Conservation (phyloP, 306 rosid species). For the Rosa chinensis region DNA sequence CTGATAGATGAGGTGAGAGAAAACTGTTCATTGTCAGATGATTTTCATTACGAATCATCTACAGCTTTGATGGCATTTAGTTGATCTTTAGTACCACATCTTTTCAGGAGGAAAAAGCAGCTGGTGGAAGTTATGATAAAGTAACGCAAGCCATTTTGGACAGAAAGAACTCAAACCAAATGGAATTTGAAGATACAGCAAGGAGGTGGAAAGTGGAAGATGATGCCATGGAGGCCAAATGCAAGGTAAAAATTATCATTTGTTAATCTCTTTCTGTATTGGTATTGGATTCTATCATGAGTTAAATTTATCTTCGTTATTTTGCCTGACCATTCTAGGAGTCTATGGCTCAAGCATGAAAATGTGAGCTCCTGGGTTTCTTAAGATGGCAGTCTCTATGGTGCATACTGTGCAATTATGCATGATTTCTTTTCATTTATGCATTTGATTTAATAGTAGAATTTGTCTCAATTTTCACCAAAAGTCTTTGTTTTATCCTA, state of each 20-base stretch:
- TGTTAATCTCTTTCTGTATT: background rate
- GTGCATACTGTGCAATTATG: background rate
- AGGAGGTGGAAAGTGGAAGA: conserved; percentile 48
- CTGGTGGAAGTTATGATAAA: conserved; percentile 24
- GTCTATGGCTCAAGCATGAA: background rate
- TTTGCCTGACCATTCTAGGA: background rate
- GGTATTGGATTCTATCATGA: background rate
- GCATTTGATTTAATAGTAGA: background rate
- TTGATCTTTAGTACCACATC: conserved; percentile 8
- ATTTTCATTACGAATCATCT: background rate
- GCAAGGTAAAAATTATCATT: conserved; percentile 41
- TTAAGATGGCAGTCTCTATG: background rate
- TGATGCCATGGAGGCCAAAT: conserved; percentile 41
- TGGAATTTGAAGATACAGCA: conserved; percentile 40
- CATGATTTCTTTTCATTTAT: background rate
- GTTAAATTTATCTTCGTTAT: background rate
- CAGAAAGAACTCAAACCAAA: conserved; percentile 30
- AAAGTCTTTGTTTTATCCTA: conserved; percentile 27
- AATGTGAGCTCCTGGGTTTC: background rate
- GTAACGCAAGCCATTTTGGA: conserved; percentile 32
- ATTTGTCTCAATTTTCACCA: conserved; percentile 25
- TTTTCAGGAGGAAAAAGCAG: conserved; percentile 44
- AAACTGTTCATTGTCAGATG: conserved; percentile 27
- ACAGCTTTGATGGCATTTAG: conserved; percentile 8
- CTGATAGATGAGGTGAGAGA: conserved; percentile 60